These are phyloP conservation scores for Psilocybe azurescens DNA, from an alignment of 768 basidiomycete species.

Conservation along the genomic window DNA sequence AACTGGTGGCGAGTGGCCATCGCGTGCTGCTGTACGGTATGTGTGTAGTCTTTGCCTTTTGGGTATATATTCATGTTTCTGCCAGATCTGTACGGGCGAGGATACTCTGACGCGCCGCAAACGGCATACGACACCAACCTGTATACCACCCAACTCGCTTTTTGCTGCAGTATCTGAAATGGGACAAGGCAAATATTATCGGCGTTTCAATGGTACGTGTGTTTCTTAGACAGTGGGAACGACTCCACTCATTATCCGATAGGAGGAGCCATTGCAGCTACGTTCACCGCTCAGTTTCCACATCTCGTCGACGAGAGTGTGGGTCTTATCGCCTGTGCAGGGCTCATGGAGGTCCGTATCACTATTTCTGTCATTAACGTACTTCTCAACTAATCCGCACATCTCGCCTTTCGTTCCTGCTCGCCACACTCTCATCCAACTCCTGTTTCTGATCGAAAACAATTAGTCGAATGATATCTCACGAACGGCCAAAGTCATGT, in stretches of 20 bases:
- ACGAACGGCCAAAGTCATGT: slow-evolving; percentile 79
- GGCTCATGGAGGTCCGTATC: slow-evolving; percentile 59
- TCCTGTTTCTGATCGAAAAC: no score
- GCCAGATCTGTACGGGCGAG: slow-evolving; percentile 80
- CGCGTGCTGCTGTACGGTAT: slow-evolving; percentile 79
- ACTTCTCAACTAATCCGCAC: background rate
- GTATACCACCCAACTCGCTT: slow-evolving; percentile 79
- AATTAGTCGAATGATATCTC: slow-evolving; percentile 67
- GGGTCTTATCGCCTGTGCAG: slow-evolving; percentile 70
- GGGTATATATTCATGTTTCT: background rate
- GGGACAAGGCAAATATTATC: slow-evolving; percentile 67
- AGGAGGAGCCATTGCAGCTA: slow-evolving; percentile 78
- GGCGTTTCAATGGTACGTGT: slow-evolving; percentile 77
- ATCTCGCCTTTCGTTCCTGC: no score
- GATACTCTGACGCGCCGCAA: slow-evolving; percentile 82
- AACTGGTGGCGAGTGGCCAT: slow-evolving; percentile 64
- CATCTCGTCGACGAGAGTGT: slow-evolving; percentile 69
- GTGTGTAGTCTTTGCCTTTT: slow-evolving; percentile 16
- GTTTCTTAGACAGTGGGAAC: background rate
- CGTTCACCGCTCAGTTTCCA: slow-evolving; percentile 76
- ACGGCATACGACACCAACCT: slow-evolving; percentile 68
- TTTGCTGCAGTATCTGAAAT: slow-evolving; percentile 78
- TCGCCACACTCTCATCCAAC: no score
- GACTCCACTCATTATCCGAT: background rate
- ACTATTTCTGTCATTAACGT: background rate